phyloP scores from a whole-genome alignment of 345 rosid genomes.

The Sisymbrium irio region DNA sequence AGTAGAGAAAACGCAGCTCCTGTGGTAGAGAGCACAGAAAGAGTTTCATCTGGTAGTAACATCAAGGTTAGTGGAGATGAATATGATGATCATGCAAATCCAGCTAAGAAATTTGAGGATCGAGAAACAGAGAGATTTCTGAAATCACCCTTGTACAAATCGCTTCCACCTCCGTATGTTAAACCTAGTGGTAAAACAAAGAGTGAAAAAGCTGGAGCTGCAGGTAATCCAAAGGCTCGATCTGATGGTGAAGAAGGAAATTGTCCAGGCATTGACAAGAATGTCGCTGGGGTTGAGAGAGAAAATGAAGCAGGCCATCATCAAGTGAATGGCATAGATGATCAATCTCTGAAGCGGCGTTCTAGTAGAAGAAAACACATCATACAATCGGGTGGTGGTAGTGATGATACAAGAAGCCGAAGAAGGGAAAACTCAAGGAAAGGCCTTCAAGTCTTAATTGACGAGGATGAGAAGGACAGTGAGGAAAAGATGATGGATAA shows the following conservation, averaged over 20 bases:
- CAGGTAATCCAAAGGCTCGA: slow-evolving; percentile 19
- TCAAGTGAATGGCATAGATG: slow-evolving; percentile 32
- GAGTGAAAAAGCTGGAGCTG: slow-evolving; percentile 37
- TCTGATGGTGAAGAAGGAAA: slow-evolving; percentile 30
- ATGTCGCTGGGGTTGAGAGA: slow-evolving; percentile 24
- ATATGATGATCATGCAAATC: background rate
- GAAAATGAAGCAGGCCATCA: slow-evolving; percentile 22
- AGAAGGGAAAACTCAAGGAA: slow-evolving; percentile 62
- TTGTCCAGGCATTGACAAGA: slow-evolving; percentile 36
- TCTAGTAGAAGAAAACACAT: slow-evolving; percentile 59
- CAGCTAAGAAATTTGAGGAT: slow-evolving; percentile 36
- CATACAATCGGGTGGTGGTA: slow-evolving; percentile 40
- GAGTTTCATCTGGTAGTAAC: slow-evolving; percentile 29
- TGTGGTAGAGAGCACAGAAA: slow-evolving; percentile 28
- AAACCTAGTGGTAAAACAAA: slow-evolving; percentile 41
- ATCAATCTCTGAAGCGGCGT: slow-evolving; percentile 51
- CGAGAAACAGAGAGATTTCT: slow-evolving; percentile 40
- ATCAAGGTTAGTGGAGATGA: slow-evolving; percentile 31
- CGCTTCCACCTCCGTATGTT: slow-evolving; percentile 75
- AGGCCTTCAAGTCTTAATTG: slow-evolving; percentile 65
- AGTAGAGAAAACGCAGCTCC: slow-evolving; percentile 45
- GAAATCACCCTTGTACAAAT: slow-evolving; percentile 42
- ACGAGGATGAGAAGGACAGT: slow-evolving; percentile 57
- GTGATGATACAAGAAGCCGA: slow-evolving; percentile 46
- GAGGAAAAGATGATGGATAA: slow-evolving; percentile 88